A percentile compares a stretch with the other conserved stretches of the same genome.
These are phyloP conservation scores for Heliosperma pusillum DNA, from an alignment of 148 eudicot species.

Conservation along the genomic window DNA sequence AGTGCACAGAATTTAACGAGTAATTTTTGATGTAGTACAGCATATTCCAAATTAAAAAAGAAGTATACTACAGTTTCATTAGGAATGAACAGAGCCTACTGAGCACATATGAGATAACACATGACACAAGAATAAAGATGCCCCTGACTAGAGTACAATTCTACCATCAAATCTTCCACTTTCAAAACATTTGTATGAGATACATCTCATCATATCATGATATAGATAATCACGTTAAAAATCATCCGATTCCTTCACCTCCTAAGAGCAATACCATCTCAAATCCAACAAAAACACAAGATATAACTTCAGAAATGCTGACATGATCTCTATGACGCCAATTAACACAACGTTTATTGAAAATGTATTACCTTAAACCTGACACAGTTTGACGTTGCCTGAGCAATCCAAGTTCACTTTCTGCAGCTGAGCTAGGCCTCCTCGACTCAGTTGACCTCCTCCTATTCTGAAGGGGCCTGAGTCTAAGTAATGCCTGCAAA, in stretches of 20 bases:
- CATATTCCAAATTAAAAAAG: background rate
- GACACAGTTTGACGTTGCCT: slow-evolving; percentile 71
- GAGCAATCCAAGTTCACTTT: slow-evolving; percentile 71
- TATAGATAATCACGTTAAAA: background rate
- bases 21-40: background rate
- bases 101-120: background rate
- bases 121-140: background rate
- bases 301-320: background rate
- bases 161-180: background rate
- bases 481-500: slow-evolving; percentile 63
- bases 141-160: background rate
- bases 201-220: background rate
- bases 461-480: slow-evolving; percentile 54
- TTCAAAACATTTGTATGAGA: background rate
- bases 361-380: slow-evolving; percentile 53
- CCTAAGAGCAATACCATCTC: background rate
- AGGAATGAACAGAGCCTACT: background rate
- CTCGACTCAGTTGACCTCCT: slow-evolving; percentile 41
- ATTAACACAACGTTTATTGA: background rate
- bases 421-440: slow-evolving; percentile 52
- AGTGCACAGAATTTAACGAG: background rate
- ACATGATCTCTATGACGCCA: too few relatives aligned
- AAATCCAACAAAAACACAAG: background rate
- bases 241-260: background rate
- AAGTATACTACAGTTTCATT: background rate